Base-by-base conservation (phyloP, 2,329 filamentous ascomycete genomes). In the Penicillium sp. region DNA sequence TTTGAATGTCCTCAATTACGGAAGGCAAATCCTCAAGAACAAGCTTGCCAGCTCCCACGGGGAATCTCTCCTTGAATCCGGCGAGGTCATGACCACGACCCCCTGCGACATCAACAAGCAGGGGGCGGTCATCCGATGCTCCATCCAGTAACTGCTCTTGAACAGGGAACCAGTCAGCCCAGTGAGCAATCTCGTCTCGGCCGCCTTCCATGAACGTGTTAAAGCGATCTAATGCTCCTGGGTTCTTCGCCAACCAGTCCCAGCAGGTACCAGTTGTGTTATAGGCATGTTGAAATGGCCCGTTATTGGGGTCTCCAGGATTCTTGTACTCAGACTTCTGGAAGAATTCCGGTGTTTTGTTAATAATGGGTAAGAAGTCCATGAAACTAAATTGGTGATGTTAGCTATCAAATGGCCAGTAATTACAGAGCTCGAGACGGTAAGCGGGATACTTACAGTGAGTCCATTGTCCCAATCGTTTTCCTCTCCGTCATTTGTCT, bases 271-370 rank as follows among this genome's bases (percentile, higher is more conserved):
- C 33, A 8, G 11, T 29, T 4, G 16, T 43, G 14, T 56, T 49
- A 44, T 62, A 39, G 24, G 61, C 48, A 19, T 58, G 56, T 55
- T 65, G 61, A 5, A 65, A 45, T 4, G 63, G 57, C 7, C 53
- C 56, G 22, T 39, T 48, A 2, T 53, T 29, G 4, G 61, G 59
- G n/a, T 65, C 61, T 24, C 54, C 61, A n/a, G 63, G 61, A 39
- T 61, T 65, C 4, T 39, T 27, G 37, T 63, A 65, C 31, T 48
- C 37, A 14, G 54, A 58, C 16, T 21, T 33, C 21, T 50, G 13
- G 35, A 66, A 54, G 41, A 55, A 66, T 45, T 62, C 59, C 9
- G 63, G 63, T 5, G 63, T 59, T 29, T 67, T 63, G 26, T 59
- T 58, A 35, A 64, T 51, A 8, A 47, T 21, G 1, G 64, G 63